phyloP scores from a whole-genome alignment of 139 green algal species.

The Raphidocelis subcapitata region DNA sequence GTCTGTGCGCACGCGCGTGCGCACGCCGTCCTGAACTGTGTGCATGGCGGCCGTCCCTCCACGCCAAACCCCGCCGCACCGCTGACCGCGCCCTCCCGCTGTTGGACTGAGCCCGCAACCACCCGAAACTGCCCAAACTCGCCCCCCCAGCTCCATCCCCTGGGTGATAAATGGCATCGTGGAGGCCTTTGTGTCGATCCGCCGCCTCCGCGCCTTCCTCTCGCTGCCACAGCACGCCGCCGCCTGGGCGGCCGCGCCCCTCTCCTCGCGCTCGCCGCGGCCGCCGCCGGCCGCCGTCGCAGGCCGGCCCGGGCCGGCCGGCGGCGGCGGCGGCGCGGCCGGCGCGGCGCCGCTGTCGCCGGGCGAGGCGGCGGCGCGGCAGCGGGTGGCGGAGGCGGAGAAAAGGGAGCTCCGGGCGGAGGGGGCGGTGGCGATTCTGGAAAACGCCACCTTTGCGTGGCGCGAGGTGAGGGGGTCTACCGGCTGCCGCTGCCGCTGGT shows the following conservation, averaged over 20 bases:
- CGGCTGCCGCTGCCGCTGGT: background rate
- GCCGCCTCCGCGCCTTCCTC: constrained; percentile 51
- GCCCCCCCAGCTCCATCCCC: constrained; percentile 83
- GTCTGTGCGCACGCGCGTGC: too few species aligned
- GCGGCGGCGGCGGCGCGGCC: background rate
- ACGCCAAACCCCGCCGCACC: too few species aligned
- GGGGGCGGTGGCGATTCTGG: background rate
- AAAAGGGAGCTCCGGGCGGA: background rate
- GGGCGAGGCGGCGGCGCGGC: too few species aligned
- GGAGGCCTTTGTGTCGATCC: constrained; percentile 72
- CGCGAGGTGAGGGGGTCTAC: background rate
- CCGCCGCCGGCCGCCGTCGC: background rate
- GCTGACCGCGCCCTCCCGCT: too few species aligned
- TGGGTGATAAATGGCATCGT: constrained; percentile 87
- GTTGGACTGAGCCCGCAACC: background rate
- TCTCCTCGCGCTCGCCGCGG: background rate
- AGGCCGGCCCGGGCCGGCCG: too few species aligned
- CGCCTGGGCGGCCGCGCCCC: too few species aligned
- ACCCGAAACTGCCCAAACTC: background rate
- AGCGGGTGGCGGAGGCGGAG: too few species aligned
- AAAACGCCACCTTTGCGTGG: constrained; percentile 37
- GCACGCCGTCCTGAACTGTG: too few species aligned
- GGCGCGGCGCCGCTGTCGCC: too few species aligned
- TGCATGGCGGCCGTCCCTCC: too few species aligned
- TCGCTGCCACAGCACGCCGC: constrained; percentile 5